These are phyloP conservation scores for Exophiala sideris DNA, from an alignment of 2,329 filamentous ascomycete genomes.

Conservation along the genomic window DNA sequence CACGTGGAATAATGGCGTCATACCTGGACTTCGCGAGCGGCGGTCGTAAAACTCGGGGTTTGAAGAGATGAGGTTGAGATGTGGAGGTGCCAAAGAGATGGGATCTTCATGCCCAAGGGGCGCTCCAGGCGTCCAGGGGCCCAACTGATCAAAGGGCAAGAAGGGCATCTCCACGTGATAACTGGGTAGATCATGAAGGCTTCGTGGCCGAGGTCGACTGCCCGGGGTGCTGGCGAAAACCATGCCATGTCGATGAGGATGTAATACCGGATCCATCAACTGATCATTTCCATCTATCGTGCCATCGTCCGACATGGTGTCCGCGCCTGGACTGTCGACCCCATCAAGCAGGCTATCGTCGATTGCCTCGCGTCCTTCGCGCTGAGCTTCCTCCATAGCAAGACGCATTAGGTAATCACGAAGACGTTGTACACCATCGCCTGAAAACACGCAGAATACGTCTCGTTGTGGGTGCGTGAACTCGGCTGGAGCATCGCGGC, in stretches of 20 bases:
- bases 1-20: conserved; percentile 10
- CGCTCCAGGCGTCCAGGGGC: conserved; percentile 26
- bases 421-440: conserved; percentile 72
- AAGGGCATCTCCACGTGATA: conserved; percentile 30
- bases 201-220: conserved; percentile 23
- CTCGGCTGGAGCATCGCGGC: conserved; percentile 79
- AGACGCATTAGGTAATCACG: conserved; percentile 68
- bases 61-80: conserved; percentile 13
- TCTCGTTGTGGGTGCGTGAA: conserved; percentile 94
- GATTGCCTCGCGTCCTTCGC: conserved; percentile 25
- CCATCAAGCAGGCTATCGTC: conserved; percentile 28
- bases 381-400: conserved; percentile 26
- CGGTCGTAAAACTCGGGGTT: conserved; percentile 13
- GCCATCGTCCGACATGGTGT: conserved; percentile 30
- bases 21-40: conserved; percentile 20
- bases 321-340: conserved; percentile 27
- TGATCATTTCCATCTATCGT: conserved; percentile 29
- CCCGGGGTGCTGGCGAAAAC: conserved; percentile 19
- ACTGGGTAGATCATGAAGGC: conserved; percentile 27
- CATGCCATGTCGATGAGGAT: conserved; percentile 21
- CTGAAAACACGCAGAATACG: conserved; percentile 97
- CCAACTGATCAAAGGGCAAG: conserved; percentile 25
- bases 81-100: conserved; percentile 12
- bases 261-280: conserved; percentile 22
- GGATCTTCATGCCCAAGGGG: conserved; percentile 18